Evolutionary conservation across 2,329 filamentous ascomycete species (phyloP), one percentile per base, ranked within the genome.

Genomic region (Aureobasidium sp.): DNA sequence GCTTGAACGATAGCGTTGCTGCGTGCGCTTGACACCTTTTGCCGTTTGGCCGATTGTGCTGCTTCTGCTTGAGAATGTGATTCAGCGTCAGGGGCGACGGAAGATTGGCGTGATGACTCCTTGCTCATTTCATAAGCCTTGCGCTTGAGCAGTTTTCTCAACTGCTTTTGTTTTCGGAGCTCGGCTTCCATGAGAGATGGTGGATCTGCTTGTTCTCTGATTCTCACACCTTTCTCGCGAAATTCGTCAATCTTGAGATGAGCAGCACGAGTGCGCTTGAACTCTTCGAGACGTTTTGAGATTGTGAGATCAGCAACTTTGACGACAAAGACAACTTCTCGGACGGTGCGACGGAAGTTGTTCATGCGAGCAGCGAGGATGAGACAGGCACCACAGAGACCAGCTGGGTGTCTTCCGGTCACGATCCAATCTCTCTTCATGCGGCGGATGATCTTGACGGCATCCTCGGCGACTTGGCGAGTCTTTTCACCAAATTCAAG

Each of bases 401-500:
- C 94, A 7, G 93, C 93, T 16, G 94, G 94, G 44, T 94, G 87
- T 69, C 94, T 89, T 68, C 94, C 94, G 72, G 92, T 91, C 50
- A 92, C 88, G 85, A 99, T 97, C 92, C 94, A 97, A 76, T 99
- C 94, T 59, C 90, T 83, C 66, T 90, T 92, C 94, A 99, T 97
- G 64, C 94, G 87, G 73, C 89, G 87, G 61, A 96, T 86, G 58
- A 99, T 88, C 60, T 89, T 86, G 61, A 92, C 86, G 7, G 94
- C 94, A 69, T 97, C 91, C 67, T 89, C 85, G 45, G 91, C 92
- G 15, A 99, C 91, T 67, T 89, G 88, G 71, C 89, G 87, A 16
- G 89, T 92, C 65, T 88, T 83, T 41, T 87, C 81, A 59, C 87
- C 90, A 69, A 99, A 99, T 71, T 99, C 93, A 57, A 99, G 87